Base-by-base conservation (phyloP, 2,329 filamentous ascomycete genomes). In the Fusarium sp. region DNA sequence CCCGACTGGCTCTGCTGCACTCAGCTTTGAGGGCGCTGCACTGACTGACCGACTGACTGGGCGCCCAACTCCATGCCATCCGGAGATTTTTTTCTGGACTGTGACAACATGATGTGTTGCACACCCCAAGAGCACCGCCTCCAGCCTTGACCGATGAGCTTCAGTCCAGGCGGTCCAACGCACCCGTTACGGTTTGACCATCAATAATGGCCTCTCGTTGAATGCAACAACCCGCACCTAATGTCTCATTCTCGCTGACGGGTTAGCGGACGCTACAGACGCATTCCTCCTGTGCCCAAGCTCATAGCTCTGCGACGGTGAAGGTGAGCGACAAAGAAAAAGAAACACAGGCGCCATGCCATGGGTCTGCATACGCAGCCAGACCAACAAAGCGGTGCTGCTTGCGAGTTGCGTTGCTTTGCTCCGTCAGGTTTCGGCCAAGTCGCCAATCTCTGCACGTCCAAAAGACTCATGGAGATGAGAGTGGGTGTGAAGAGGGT, bases 41-140 rank as follows among this genome's bases (percentile, higher is more conserved):
- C 34, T 39, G 35, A 27, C 56, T 58, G 35, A 54, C 48, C 18
- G 48, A 52, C 48, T 52, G 45, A 48, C 45, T 52, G 48, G 48
- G 48, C 48, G 16, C 52, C 27, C 52, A 35, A 35, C 25, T 43
- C 23, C 52, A 56, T 71, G 37, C 35, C 67, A 67, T 11, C 39
- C 45, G 59, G 70, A 71, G 64, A 60, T 60, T 68, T 45, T 45
- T 67, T 35, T 25, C 45, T 48, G 13, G n/a, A 43, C 48, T 39
- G 63, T 68, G 68, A 60, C 70, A 67, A 37, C 43, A 63, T 48
- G 37, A 71, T 50, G 54, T 30, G 64, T 67, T 34, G 68, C 58
- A 60, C 34, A 57, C 23, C 41, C 39, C 30, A 27, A 66, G 54
- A 37, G 11, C 43, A 50, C 62, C 62, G 41, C 62, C 52, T 63